A percentile compares a stretch with the other conserved stretches of the same genome.
Conservation (phyloP, 176 grass and related monocot genomes). For the Lolium rigidum region DNA sequence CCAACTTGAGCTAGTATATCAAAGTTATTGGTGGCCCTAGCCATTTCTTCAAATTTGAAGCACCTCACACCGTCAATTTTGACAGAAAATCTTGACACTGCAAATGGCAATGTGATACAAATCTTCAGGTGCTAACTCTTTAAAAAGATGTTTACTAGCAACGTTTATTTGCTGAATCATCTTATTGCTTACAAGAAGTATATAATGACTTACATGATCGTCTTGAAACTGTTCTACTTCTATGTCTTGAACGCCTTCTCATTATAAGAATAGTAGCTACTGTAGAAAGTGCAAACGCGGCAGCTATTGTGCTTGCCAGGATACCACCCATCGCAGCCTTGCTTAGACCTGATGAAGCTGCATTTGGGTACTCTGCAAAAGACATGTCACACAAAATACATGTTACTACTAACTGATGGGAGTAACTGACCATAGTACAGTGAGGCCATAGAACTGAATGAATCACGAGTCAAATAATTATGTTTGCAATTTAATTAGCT, state of each 20-base stretch:
- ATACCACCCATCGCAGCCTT: constrained; percentile 58
- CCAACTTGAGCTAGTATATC: constrained; percentile 72
- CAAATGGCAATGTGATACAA: constrained; percentile 37
- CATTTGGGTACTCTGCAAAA: constrained; percentile 53
- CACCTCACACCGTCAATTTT: constrained; percentile 84
- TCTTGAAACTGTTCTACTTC: constrained; percentile 49
- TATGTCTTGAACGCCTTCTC: constrained; percentile 58
- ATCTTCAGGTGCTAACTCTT: constrained; percentile 30
- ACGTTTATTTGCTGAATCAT: background rate
- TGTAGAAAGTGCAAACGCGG: constrained; percentile 58
- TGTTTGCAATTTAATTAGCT: background rate
- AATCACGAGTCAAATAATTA: background rate
- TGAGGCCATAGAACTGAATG: background rate
- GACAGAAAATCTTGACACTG: constrained; percentile 68
- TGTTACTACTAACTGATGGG: constrained; percentile 25
- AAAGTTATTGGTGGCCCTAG: constrained; percentile 74
- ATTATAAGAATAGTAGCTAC: constrained; percentile 69
- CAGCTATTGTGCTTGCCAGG: constrained; percentile 59
- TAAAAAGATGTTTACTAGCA: constrained; percentile 2
- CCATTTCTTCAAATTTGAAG: constrained; percentile 89
- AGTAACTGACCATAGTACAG: constrained; percentile 4
- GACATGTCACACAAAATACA: background rate
- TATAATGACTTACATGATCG: constrained; percentile 62
- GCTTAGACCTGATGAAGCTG: constrained; percentile 62
- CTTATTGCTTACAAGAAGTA: constrained; percentile 38